A percentile compares a stretch with the other conserved stretches of the same genome.
These are phyloP conservation scores for Penicillium paradoxum DNA, from an alignment of 495 filamentous ascomycete species.

Conservation along the genomic window DNA sequence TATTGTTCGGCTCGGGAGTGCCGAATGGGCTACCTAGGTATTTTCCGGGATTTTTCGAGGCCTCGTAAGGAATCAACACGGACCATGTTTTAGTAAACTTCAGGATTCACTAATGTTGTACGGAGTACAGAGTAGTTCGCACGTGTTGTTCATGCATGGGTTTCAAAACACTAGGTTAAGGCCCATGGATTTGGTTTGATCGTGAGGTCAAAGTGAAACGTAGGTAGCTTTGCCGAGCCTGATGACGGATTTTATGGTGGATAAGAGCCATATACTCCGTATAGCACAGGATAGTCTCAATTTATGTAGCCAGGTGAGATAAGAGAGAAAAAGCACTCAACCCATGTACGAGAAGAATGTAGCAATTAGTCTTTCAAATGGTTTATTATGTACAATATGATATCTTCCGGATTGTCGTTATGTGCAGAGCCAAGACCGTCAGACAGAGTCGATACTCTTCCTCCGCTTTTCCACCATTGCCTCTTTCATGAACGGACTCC, in stretches of 20 bases:
- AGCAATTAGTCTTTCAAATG: too few species aligned
- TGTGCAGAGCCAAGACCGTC: not conserved
- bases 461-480: constrained; percentile 25
- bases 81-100: not conserved
- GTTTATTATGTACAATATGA: constrained; percentile 3
- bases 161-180: not conserved
- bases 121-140: too few species aligned
- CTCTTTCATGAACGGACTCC: constrained; percentile 37
- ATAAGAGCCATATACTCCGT: too few species aligned
- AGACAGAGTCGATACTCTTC: constrained; percentile 24
- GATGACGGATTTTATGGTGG: too few species aligned
- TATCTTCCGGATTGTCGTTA: not conserved
- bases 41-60: not conserved
- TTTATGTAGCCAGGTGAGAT: too few species aligned
- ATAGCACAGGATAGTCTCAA: too few species aligned
- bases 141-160: not conserved
- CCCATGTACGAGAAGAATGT: too few species aligned
- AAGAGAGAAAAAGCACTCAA: too few species aligned
- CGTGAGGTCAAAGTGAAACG: too few species aligned
- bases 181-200: not conserved
- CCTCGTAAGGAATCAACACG: too few species aligned
- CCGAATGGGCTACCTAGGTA: constrained; percentile 3
- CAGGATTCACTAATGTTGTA: not conserved
- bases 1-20: constrained; percentile 3
- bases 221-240: not conserved